A percentile compares a stretch with the other conserved stretches of the same genome.
Conservation (phyloP, 2,329 filamentous ascomycete species). For the Sclerotinia subarctica region DNA sequence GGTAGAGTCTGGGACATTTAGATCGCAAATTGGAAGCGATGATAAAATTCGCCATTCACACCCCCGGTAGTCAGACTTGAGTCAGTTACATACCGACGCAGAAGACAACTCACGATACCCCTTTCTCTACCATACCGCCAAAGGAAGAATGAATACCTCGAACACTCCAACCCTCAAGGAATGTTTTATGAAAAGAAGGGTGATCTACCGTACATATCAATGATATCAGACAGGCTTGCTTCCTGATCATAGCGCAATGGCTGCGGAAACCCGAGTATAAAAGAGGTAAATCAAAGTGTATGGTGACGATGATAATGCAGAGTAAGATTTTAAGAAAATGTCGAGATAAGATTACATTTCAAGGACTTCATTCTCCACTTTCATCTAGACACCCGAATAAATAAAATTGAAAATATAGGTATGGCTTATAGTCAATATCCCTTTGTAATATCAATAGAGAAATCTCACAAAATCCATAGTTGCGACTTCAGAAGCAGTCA, state of each 20-base stretch:
- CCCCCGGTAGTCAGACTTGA: background rate
- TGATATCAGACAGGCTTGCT: background rate
- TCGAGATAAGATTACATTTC: background rate
- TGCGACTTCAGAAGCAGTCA: too few species aligned
- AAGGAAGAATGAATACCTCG: background rate
- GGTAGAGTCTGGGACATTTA: background rate
- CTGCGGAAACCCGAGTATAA: slow-evolving; percentile 4
- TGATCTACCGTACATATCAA: background rate
- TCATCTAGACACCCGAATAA: background rate
- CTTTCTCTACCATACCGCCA: background rate
- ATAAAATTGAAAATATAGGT: background rate
- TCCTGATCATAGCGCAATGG: background rate
- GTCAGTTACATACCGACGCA: background rate
- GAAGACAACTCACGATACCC: background rate
- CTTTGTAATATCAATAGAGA: too few species aligned
- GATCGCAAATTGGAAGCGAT: background rate
- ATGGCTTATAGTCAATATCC: too few species aligned
- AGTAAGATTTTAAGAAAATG: background rate
- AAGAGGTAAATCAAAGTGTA: background rate
- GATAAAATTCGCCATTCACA: background rate
- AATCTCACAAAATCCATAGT: too few species aligned
- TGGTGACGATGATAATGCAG: background rate
- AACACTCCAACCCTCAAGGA: background rate
- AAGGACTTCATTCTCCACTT: background rate
- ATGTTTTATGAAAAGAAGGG: background rate